Evolutionary conservation across 179 eudicot species (phyloP).

Genomic region (Camellia oleifera): DNA sequence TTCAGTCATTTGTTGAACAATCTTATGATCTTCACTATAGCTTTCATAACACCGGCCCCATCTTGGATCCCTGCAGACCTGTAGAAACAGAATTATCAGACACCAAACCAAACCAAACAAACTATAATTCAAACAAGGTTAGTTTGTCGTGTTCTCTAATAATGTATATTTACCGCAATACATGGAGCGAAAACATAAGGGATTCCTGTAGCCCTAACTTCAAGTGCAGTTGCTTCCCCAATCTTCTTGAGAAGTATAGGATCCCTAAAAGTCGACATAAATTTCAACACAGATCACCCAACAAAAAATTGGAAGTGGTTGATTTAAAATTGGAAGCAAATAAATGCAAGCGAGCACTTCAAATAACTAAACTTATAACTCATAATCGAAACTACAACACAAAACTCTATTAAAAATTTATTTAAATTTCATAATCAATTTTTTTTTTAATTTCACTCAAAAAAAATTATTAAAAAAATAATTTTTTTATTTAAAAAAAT

Average conservation of each 20-base stretch:
- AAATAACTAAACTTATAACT: too few relatives aligned
- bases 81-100: neutral
- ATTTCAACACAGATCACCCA: neutral
- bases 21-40: conserved; percentile 75
- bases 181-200: conserved; percentile 77
- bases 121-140: neutral
- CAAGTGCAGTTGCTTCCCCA: conserved; percentile 80
- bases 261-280: conserved; percentile 38
- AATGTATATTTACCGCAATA: conserved; percentile 52
- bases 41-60: conserved; percentile 94
- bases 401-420: too few relatives aligned
- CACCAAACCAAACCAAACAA: neutral
- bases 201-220: conserved; percentile 85
- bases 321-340: neutral
- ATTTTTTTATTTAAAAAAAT: neutral
- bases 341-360: neutral
- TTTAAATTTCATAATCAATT: too few relatives aligned
- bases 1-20: conserved; percentile 66
- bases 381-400: too few relatives aligned
- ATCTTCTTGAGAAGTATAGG: conserved; percentile 60
- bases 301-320: neutral
- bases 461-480: too few relatives aligned
- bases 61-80: conserved; percentile 89
- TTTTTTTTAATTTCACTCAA: too few relatives aligned
- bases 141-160: neutral